Evolutionary conservation across 768 basidiomycete genomes (phyloP), one percentile per base, ranked within the genome.

Genomic region (Exsudoporus frostii): DNA sequence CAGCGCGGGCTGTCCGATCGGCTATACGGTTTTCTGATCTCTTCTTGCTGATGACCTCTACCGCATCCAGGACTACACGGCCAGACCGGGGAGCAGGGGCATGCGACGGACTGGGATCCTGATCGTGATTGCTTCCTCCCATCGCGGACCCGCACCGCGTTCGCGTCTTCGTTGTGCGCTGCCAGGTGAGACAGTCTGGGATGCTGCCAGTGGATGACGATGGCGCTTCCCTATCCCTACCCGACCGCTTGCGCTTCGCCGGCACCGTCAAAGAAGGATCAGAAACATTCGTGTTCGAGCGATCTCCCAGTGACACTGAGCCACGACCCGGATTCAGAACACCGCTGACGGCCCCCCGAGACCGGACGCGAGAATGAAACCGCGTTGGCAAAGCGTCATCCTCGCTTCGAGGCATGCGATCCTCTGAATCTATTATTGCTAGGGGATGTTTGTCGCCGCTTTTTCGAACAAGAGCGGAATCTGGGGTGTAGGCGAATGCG

Each of bases 401-500:
- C 7, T 40, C 7, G 19, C 9, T 22, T 5, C 7, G 25, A 24
- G 19, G 15, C 9, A 36, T 5, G 43, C 5, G 9, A 24, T 37
- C 9, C 17, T 45, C 22, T 17, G 40, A 14, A 41, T 17, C 14
- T 2, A 41, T 15, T 41, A 2, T 15, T 10, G 5, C 24, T 17
- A 5, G 15, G n/a, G 11, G 14, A 17, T 24, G 24, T 40, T 13
- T 44, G 17, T 13, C 22, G 29, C 22, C 9, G 5, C 30, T 39
- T 6, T 25, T 39, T 10, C 19, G 41, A 40, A 7, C 37, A 17
- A 9, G 43, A 27, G 32, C 42, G 9, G 53, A 27, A 7, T 55
- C 45, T 10, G 65, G 62, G n/a, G 54, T 56, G 25, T 65, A 54
- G 29, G 59, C 53, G 20, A 61, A 65, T 8, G 54, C 34, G 19